Evolutionary conservation across 1,284 basidiomycete species (phyloP).

Genomic region (Somion occarium): DNA sequence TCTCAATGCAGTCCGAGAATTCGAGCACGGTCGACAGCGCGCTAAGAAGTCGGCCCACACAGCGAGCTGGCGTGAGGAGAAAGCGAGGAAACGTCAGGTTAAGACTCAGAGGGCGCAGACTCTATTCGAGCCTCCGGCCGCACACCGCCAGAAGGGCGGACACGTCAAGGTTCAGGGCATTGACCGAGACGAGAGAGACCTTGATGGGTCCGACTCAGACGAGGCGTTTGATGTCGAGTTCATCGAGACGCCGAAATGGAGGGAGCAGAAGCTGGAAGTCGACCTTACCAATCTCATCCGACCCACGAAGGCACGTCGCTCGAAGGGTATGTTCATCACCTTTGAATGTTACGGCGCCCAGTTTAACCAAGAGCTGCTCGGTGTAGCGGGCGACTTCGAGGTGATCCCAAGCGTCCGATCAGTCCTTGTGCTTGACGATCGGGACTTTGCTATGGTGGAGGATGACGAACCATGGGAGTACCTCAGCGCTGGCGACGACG

Average conservation of each 20-base stretch:
- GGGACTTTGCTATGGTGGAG: slow-evolving; percentile 19
- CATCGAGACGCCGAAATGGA: slow-evolving; percentile 12
- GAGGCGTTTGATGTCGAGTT: slow-evolving; percentile 9
- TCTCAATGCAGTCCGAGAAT: slow-evolving; percentile 40
- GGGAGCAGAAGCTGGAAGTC: slow-evolving; percentile 30
- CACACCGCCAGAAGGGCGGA: neutral
- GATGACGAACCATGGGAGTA: slow-evolving; percentile 57
- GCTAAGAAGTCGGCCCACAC: slow-evolving; percentile 37
- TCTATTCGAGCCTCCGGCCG: neutral
- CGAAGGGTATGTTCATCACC: slow-evolving; percentile 26
- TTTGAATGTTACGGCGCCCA: neutral
- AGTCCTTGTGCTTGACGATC: slow-evolving; percentile 43
- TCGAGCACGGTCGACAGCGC: slow-evolving; percentile 44
- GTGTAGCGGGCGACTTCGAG: slow-evolving; percentile 41
- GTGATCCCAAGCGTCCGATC: slow-evolving; percentile 43
- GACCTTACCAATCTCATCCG: slow-evolving; percentile 39
- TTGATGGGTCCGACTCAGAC: slow-evolving; percentile 7
- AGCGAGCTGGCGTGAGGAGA: slow-evolving; percentile 33
- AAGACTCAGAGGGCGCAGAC: slow-evolving; percentile 13
- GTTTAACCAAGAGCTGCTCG: neutral
- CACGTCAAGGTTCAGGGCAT: neutral
- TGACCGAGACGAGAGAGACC: neutral
- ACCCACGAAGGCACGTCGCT: slow-evolving; percentile 37
- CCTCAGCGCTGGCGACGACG: slow-evolving; percentile 37
- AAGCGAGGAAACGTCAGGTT: slow-evolving; percentile 21